Percentiles rank a stretch among this genome's conserved stretches.
These are phyloP conservation scores for Ramalina intermedia DNA, from an alignment of 495 filamentous ascomycete species.

Conservation along the genomic window DNA sequence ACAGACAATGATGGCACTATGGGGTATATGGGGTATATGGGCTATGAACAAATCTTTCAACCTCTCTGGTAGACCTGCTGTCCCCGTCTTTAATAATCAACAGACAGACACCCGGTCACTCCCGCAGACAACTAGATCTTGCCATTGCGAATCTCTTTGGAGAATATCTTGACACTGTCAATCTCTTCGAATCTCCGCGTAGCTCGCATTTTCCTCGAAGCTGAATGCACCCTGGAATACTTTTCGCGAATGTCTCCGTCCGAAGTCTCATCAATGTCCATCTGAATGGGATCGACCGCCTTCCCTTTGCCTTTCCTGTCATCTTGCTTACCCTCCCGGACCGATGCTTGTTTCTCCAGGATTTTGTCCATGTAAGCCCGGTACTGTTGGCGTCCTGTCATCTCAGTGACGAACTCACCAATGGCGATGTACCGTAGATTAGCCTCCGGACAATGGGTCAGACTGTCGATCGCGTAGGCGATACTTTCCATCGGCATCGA, in stretches of 20 bases:
- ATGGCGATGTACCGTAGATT: constrained; percentile 41
- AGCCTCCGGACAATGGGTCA: constrained; percentile 33
- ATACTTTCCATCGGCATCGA: constrained; percentile 31
- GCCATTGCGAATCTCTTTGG: constrained; percentile 7
- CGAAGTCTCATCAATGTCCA: constrained; percentile 8
- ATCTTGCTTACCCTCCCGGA: background rate
- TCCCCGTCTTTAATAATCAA: too few relatives aligned
- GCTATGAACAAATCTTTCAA: too few relatives aligned
- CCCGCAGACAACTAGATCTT: background rate
- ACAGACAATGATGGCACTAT: too few relatives aligned
- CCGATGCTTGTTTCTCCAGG: background rate
- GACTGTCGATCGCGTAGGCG: constrained; percentile 36
- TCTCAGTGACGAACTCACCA: constrained; percentile 1
- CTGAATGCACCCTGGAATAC: constrained; percentile 5
- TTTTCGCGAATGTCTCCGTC: constrained; percentile 9
- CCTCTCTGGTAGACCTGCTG: too few relatives aligned
- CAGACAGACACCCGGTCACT: too few relatives aligned
- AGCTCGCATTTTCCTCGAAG: constrained; percentile 5
- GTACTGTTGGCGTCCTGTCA: constrained; percentile 8
- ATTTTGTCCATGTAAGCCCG: constrained; percentile 1
- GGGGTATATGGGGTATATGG: too few relatives aligned
- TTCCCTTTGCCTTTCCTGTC: constrained; percentile 15
- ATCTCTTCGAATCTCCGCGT: background rate
- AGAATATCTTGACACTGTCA: constrained; percentile 9
- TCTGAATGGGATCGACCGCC: background rate